These are phyloP conservation scores for Lodderomyces theae DNA, from an alignment of 1,139 yeast genomes.

Conservation along the genomic window DNA sequence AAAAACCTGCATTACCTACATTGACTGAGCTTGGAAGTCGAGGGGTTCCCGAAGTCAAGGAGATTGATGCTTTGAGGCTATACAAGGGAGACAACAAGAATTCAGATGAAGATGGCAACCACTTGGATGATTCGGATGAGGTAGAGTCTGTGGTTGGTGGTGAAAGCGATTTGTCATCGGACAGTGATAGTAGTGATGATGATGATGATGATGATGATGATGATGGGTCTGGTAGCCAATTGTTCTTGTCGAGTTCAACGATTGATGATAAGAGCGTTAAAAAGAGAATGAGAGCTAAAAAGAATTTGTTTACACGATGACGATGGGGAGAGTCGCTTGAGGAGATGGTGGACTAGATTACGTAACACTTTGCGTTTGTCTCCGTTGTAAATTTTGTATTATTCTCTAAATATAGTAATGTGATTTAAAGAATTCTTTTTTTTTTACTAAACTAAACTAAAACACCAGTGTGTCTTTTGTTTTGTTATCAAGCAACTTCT, in stretches of 20 bases:
- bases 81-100: slow-evolving; percentile 1
- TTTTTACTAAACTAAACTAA: no score
- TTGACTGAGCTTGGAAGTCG: slow-evolving; percentile 54
- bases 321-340: background rate
- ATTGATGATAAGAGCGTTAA: slow-evolving; percentile 12
- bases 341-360: background rate
- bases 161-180: slow-evolving; percentile 7
- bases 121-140: background rate
- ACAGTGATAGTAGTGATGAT: slow-evolving; percentile 17
- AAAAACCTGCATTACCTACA: slow-evolving; percentile 43
- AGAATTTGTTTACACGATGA: slow-evolving; percentile 12
- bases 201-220: slow-evolving; percentile 16
- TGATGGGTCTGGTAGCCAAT: slow-evolving; percentile 12
- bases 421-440: no score
- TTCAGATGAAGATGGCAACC: background rate
- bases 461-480: no score
- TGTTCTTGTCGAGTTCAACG: slow-evolving; percentile 20
- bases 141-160: slow-evolving; percentile 1
- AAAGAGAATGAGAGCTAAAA: slow-evolving; percentile 6
- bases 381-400: no score
- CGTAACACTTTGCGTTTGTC: no score
- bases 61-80: slow-evolving; percentile 15
- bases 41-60: slow-evolving; percentile 65
- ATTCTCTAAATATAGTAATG: no score
- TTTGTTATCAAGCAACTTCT: background rate